phyloP scores from a whole-genome alignment of 805 yeast genomes.

The Citeromyces matritensis region DNA sequence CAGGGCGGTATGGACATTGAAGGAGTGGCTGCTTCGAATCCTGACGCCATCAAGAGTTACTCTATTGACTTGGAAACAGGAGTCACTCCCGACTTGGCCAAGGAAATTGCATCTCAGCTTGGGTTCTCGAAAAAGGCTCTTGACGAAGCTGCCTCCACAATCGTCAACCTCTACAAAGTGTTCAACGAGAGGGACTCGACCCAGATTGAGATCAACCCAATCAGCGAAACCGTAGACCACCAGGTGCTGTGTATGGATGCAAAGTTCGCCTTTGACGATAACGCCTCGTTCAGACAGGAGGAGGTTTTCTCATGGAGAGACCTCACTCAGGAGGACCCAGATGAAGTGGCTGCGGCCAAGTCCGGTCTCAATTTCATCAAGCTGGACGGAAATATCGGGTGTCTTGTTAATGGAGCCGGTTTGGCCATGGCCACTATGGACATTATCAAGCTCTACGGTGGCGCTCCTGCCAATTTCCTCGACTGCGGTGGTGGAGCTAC shows the following conservation, averaged over 20 bases:
- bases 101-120: conserved; percentile 60
- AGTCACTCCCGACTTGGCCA: conserved; percentile 64
- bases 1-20: conserved; percentile 99
- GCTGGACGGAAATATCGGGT: conserved; percentile 96
- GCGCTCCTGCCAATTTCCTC: conserved; percentile 97
- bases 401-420: conserved; percentile 99
- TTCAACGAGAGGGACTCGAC: conserved; percentile 90
- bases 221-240: conserved; percentile 83
- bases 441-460: conserved; percentile 95
- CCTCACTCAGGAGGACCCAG: conserved; percentile 93
- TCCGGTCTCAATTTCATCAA: conserved; percentile 91
- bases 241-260: conserved; percentile 98
- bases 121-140: conserved; percentile 71
- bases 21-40: conserved; percentile 89
- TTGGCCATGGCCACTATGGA: conserved; percentile 99
- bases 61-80: conserved; percentile 66
- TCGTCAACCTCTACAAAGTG: conserved; percentile 77
- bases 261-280: conserved; percentile 95
- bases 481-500: conserved; percentile 99
- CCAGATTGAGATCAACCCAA: conserved; percentile 97
- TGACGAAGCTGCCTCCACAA: conserved; percentile 77
- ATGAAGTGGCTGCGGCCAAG: conserved; percentile 85
- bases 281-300: conserved; percentile 87
- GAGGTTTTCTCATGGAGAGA: conserved; percentile 97
- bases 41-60: conserved; percentile 84